Base-by-base conservation (phyloP, 768 basidiomycete genomes). In the Naematelia encephala region DNA sequence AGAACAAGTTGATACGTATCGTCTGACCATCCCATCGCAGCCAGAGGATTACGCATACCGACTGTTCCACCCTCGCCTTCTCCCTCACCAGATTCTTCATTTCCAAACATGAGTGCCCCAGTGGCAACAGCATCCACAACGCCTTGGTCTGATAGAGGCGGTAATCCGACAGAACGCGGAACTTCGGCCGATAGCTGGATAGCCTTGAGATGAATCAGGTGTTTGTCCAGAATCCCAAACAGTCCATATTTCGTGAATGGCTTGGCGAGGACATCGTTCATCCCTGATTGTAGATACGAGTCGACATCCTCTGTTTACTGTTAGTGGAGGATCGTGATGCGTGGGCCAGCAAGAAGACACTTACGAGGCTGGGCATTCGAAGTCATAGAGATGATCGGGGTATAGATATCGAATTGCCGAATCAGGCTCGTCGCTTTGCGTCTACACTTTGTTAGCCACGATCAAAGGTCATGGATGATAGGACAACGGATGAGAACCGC, bases 321-420 rank as follows among this genome's bases (percentile, higher is more conserved):
- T 53, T 34, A 57, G 56, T 27, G 23, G 23, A 8, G 5, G 46
- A 3, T 50, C 47, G 5, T 3, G 5, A 16, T 16, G 34, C 8
- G 19, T 11, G 12, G 2, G 46, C 19, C 48, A 55, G 57, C 8
- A 55, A 25, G 39, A 55, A n/a, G 39, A 43, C 10, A 69, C 77
- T 94, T 89, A 78, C 88, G 87, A 25, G 92, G 91, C 68, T 90
- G 88, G 55, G 89, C 90, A 76, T 92, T 94, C 70, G 86, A 87
- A 53, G 93, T 98, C 94, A 98, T 98, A 22, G 91, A 94, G 64
- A 98, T 96, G 75, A 98, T 97, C 3, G 94, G 94, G 43, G 93
- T 96, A 80, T 87, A 87, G 58, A 86, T 85, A 79, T 97, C 92
- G 73, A 97, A 98, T 79, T 92, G 90, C 16, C 94, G 83, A 66